Evolutionary conservation across 2,329 filamentous ascomycete genomes (phyloP), one percentile per base, ranked within the genome.

Genomic region (Colletotrichum eleusines): DNA sequence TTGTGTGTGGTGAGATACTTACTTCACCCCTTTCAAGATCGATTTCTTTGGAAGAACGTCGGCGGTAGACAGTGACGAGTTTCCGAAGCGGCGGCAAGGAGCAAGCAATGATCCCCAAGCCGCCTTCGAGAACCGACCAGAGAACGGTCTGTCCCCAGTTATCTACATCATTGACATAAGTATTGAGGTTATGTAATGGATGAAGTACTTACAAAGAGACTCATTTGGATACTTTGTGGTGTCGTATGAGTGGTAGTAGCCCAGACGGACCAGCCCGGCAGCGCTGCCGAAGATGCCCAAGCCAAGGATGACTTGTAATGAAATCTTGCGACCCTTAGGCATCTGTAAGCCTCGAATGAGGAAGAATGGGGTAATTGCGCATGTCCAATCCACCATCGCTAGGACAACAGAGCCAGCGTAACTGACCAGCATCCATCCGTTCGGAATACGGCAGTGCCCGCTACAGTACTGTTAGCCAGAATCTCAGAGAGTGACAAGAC

Each of bases 331-430:
- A 2, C 74, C 58, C 8, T 53, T 71, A 0, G 74, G 72, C 76
- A 79, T 78, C 55, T 78, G 76, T 1, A 79, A 23, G 0, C 69
- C 64, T 26, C 64, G 59, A 0, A 79, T 40, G 8, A 78, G 73
- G 59, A 78, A 78, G 65, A 78, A 76, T 0, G 78, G 77, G 3
- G 74, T 75, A 11, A 74, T 74, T 11, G 76, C 76, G 59, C 74
- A 77, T 0, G 73, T 68, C 76, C 76, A 78, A 54, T 78, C 77
- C 0, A 75, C 70, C 1, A 74, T 62, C 1, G 75, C 75, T 14
- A 75, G 74, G 2, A 76, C 68, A 1, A 72, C 60, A 0, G 75
- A 72, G 8, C 72, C 73, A 14, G 58, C 46, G 51, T 72, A 72
- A 62, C 71, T 73, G 55, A 74, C 38, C 16, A 31, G 4, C 20